phyloP scores from a whole-genome alignment of 768 basidiomycete species.

The Tricholoma bakamatsutake region DNA sequence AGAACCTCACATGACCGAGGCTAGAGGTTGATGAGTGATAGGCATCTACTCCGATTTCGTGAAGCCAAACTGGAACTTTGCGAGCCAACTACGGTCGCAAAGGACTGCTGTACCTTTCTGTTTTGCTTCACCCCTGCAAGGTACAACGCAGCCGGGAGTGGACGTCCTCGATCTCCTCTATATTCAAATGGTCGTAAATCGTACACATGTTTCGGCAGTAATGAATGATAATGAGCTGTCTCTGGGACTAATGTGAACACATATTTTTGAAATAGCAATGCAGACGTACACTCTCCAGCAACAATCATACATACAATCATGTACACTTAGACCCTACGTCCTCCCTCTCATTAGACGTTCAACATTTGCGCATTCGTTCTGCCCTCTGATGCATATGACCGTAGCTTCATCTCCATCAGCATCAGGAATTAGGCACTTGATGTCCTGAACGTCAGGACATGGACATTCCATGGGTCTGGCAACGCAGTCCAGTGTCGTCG shows the following conservation, averaged over 20 bases:
- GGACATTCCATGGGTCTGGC: slow-evolving; percentile 60
- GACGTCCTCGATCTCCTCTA: background rate
- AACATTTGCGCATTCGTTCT: slow-evolving; percentile 55
- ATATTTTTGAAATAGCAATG: background rate
- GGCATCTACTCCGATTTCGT: background rate
- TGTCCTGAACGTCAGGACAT: slow-evolving; percentile 70
- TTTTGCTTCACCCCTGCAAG: background rate
- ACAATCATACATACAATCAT: slow-evolving; percentile 1
- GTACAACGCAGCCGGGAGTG: background rate
- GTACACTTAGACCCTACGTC: slow-evolving; percentile 22
- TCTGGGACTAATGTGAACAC: background rate
- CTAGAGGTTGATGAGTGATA: background rate
- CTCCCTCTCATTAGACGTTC: slow-evolving; percentile 45
- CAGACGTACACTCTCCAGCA: background rate
- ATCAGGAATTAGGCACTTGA: slow-evolving; percentile 74
- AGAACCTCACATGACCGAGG: background rate
- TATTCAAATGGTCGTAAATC: background rate
- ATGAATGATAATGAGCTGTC: background rate
- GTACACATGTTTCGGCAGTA: background rate
- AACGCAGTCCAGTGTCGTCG: slow-evolving; percentile 68
- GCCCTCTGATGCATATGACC: slow-evolving; percentile 65
- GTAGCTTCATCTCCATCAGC: slow-evolving; percentile 48
- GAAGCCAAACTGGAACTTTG: background rate
- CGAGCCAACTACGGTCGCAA: background rate
- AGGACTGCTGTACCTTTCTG: background rate